Base-by-base conservation (phyloP, 495 filamentous ascomycete species). In the Podospora comata region DNA sequence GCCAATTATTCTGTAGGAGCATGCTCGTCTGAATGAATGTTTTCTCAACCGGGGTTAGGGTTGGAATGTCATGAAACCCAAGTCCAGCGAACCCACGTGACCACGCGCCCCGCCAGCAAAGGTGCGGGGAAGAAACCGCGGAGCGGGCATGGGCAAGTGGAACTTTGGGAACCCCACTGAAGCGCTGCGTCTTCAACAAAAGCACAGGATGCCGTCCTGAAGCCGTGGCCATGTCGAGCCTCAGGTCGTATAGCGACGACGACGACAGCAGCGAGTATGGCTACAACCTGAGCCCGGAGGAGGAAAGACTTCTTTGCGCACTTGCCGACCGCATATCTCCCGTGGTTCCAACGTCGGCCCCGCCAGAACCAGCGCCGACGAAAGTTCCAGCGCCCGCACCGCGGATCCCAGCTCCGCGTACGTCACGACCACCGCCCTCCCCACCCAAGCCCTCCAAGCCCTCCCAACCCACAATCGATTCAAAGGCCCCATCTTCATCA, bases 201-300 rank as follows among this genome's bases (percentile, higher is more conserved):
- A 16, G 26, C 39, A 5, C 44, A 64, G 4, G 9, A 65, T 65
- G 67, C 58, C 30, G 19, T 44, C 20, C 56, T 20, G 34, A 58
- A 19, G 19, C 30, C 57, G 32, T 32, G 32, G 39, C 5, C 34
- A 74, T 74, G 72, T 71, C 72, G 61, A 48, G 65, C 20, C 67
- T 63, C 44, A 60, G 16, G 16, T 73, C 67, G 1, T 66, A 67
- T 55, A 73, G 70, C 64, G 81, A 82, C 64, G 74, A 82, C 64
- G 74, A 61, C 68, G 79, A 80, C 69, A 88, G 83, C 69, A 88
- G 83, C 72, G 88, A 91, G 66, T 94, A 92, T 82, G 90, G 89
- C 27, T 92, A 89, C 32, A 89, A 92, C 66, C 88, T 92, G 68
- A 86, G 87, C 0, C 76, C 80, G 13, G 89, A 89, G 62, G 90